These are phyloP conservation scores for Rosa rugosa DNA, from an alignment of 306 rosid genomes.

Conservation along the genomic window DNA sequence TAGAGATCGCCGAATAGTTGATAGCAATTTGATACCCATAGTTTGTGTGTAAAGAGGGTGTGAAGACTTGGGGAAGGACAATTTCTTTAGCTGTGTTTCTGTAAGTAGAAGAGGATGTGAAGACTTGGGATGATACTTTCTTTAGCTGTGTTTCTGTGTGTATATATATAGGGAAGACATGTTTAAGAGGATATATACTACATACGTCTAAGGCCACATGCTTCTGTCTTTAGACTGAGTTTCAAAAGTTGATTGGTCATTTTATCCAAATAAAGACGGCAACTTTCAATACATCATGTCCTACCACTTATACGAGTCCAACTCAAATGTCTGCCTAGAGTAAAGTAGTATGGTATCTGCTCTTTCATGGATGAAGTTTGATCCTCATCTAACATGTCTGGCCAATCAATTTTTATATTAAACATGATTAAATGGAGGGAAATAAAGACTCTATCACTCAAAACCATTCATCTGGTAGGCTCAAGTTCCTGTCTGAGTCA, in stretches of 20 bases:
- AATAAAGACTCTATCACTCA: background rate
- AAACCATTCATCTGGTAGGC: background rate
- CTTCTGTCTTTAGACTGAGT: background rate
- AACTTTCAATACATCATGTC: slow-evolving; percentile 4
- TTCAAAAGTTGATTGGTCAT: slow-evolving; percentile 8
- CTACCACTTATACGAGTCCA: background rate
- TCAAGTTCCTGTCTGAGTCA: background rate
- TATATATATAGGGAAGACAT: background rate
- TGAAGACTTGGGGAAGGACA: background rate
- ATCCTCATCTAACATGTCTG: background rate
- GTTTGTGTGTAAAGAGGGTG: background rate
- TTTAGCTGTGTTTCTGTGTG: background rate
- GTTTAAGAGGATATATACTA: background rate
- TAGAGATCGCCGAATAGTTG: background rate
- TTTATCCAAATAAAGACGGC: background rate
- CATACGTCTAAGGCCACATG: background rate
- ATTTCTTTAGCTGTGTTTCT: background rate
- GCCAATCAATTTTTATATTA: background rate
- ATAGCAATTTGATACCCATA: slow-evolving; percentile 8
- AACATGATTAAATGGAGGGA: background rate
- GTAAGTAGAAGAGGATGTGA: background rate
- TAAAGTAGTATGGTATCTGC: no score
- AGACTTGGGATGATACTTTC: background rate
- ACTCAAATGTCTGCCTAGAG: background rate
- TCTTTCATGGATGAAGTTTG: background rate